These are phyloP conservation scores for Entoloma clypeatum DNA, from an alignment of 1,284 basidiomycete genomes.

Conservation along the genomic window DNA sequence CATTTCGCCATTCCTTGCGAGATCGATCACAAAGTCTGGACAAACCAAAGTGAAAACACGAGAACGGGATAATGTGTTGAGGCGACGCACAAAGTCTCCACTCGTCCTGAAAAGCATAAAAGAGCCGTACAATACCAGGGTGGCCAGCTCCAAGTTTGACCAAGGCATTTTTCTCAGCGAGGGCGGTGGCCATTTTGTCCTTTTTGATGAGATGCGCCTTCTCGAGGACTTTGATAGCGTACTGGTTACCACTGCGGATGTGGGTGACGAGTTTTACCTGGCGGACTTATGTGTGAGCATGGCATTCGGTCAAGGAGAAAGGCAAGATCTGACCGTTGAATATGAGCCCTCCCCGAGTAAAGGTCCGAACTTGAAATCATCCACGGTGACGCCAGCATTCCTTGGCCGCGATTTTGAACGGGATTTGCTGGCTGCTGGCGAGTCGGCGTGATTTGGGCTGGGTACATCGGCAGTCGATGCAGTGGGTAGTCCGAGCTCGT, in stretches of 20 bases:
- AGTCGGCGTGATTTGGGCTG: not conserved
- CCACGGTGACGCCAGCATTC: slow-evolving; percentile 43
- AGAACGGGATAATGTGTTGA: not conserved
- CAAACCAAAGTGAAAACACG: slow-evolving; percentile 8
- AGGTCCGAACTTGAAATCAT: slow-evolving; percentile 69
- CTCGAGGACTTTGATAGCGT: slow-evolving; percentile 76
- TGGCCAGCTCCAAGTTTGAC: slow-evolving; percentile 64
- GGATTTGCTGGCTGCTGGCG: slow-evolving; percentile 23
- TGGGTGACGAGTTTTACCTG: slow-evolving; percentile 63
- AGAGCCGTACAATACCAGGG: slow-evolving; percentile 78
- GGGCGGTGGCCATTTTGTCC: slow-evolving; percentile 33
- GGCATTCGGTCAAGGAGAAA: slow-evolving; percentile 18
- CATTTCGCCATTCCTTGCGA: slow-evolving; percentile 88
- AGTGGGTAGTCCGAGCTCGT: slow-evolving; percentile 45
- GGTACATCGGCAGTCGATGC: slow-evolving; percentile 20
- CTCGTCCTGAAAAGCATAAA: slow-evolving; percentile 83
- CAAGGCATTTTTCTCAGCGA: slow-evolving; percentile 37
- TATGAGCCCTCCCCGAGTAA: slow-evolving; percentile 78
- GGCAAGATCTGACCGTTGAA: slow-evolving; percentile 53
- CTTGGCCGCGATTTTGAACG: slow-evolving; percentile 38
- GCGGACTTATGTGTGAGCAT: slow-evolving; percentile 13
- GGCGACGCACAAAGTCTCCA: slow-evolving; percentile 73
- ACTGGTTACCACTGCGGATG: slow-evolving; percentile 55
- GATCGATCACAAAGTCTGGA: slow-evolving; percentile 87
- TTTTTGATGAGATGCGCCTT: slow-evolving; percentile 72